A percentile compares a stretch with the other conserved stretches of the same genome.
phyloP scores from a whole-genome alignment of 805 yeast species.

The Ogataea pini region DNA sequence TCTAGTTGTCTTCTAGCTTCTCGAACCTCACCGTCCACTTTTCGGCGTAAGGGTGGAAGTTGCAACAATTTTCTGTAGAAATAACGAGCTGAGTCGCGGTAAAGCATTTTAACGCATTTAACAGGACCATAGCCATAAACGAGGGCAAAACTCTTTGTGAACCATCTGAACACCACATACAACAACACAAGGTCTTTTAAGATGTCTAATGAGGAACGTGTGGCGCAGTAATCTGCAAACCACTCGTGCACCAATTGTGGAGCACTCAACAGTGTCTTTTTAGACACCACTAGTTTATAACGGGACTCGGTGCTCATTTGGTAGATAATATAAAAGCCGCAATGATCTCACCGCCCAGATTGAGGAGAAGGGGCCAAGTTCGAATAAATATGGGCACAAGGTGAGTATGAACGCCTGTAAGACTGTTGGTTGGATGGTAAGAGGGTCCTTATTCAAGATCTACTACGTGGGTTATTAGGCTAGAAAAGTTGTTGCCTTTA shows the following conservation, averaged over 20 bases:
- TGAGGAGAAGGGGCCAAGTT: not conserved
- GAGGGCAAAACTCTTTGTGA: conserved; percentile 3
- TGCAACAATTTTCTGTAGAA: conserved; percentile 19
- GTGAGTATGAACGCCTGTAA: too few species aligned
- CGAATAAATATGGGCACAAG: not conserved
- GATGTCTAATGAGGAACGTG: conserved; percentile 9
- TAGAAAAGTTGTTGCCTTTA: not conserved
- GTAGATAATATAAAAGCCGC: not conserved
- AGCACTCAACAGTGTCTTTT: not conserved
- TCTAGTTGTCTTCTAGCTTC: conserved; percentile 54
- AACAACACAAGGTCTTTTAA: conserved; percentile 13
- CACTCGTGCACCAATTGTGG: not conserved
- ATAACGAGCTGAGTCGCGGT: conserved; percentile 7
- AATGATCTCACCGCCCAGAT: not conserved
- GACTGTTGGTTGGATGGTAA: not conserved
- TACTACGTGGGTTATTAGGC: not conserved
- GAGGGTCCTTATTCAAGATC: not conserved
- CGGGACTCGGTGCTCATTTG: not conserved
- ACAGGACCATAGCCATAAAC: conserved; percentile 31
- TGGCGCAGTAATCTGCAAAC: conserved; percentile 8
- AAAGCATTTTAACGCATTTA: conserved; percentile 11
- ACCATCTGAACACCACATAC: conserved; percentile 10
- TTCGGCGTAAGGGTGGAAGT: conserved; percentile 43
- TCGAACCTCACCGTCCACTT: conserved; percentile 61
- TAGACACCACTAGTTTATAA: not conserved